These are phyloP conservation scores for Dalbergia cochinchinensis DNA, from an alignment of 306 rosid genomes.

Conservation along the genomic window DNA sequence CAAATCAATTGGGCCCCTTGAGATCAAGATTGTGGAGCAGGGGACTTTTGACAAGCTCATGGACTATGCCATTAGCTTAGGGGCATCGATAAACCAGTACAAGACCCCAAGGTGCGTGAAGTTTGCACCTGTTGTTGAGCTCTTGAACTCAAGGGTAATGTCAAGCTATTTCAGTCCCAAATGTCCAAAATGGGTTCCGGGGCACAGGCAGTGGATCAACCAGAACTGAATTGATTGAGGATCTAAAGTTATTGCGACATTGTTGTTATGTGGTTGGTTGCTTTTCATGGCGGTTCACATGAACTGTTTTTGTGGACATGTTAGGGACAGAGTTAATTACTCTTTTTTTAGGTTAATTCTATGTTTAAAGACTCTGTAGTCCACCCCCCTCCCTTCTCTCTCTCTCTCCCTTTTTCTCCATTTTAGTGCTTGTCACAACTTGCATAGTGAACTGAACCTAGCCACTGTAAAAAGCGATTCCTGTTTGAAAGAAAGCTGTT, in stretches of 20 bases:
- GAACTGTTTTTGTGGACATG: slow-evolving; percentile 58
- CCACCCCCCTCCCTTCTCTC: not conserved
- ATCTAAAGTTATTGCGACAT: not conserved
- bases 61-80: slow-evolving; percentile 95
- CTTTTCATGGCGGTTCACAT: slow-evolving; percentile 62
- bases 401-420: not conserved
- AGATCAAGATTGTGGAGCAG: slow-evolving; percentile 81
- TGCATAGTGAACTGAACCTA: slow-evolving; percentile 65
- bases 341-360: slow-evolving; percentile 58
- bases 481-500: slow-evolving; percentile 58
- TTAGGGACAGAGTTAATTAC: slow-evolving; percentile 57
- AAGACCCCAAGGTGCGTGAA: slow-evolving; percentile 98
- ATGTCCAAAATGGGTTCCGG: slow-evolving; percentile 96
- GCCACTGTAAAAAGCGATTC: slow-evolving; percentile 80
- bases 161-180: slow-evolving; percentile 80
- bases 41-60: slow-evolving; percentile 95
- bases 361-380: slow-evolving; percentile 53
- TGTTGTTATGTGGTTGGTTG: slow-evolving; percentile 42
- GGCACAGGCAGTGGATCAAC: slow-evolving; percentile 85
- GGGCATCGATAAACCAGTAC: no score
- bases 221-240: slow-evolving; percentile 44
- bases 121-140: slow-evolving; percentile 86
- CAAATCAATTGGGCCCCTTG: slow-evolving; percentile 90
- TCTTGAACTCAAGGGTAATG: slow-evolving; percentile 77
- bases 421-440: slow-evolving; percentile 47